Conservation (phyloP, 768 basidiomycete genomes). For the Tylopilus vinaceipallidus region DNA sequence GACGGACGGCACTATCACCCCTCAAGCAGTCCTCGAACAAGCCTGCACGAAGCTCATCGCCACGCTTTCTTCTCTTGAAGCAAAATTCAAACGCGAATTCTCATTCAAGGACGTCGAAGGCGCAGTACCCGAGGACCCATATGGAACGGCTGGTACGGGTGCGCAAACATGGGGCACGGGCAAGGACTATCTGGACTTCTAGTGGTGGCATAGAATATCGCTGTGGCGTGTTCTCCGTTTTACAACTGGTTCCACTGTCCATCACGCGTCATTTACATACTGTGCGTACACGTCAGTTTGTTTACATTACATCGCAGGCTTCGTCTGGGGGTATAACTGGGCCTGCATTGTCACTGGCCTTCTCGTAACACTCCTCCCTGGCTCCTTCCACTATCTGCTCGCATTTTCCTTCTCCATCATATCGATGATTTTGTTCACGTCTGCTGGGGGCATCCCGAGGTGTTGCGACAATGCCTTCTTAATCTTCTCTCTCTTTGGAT, state of each 20-base stretch:
- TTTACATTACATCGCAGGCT: neutral
- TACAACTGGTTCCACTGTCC: neutral
- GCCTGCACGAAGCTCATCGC: constrained; percentile 82
- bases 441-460: too few species aligned
- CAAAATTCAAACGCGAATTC: constrained; percentile 81
- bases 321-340: neutral
- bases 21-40: constrained; percentile 77
- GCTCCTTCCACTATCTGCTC: too few species aligned
- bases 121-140: constrained; percentile 45
- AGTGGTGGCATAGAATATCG: constrained; percentile 13
- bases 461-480: too few species aligned
- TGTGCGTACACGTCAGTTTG: neutral
- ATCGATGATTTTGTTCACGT: neutral
- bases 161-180: constrained; percentile 45
- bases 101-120: constrained; percentile 73
- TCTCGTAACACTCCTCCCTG: too few species aligned
- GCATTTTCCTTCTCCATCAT: constrained; percentile 2
- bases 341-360: neutral
- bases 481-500: too few species aligned
- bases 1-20: constrained; percentile 85
- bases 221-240: neutral
- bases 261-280: neutral
- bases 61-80: constrained; percentile 62
- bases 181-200: constrained; percentile 57
- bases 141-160: constrained; percentile 42